Conservation (phyloP, 1,139 yeast species). For the Diutina siamensis region DNA sequence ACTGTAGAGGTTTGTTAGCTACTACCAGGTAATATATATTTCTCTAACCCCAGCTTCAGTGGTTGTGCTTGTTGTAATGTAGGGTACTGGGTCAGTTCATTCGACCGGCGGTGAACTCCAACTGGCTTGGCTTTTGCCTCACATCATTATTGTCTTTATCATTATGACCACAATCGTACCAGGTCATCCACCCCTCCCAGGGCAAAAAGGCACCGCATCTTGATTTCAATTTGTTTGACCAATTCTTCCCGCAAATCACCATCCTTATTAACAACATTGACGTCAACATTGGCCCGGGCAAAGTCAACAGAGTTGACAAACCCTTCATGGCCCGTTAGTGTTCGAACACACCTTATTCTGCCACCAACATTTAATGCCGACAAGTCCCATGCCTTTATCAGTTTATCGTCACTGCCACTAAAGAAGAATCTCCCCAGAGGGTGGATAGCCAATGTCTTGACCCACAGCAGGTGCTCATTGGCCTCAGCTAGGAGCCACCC, state of each 20-base stretch:
- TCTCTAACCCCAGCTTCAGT: too few relatives aligned
- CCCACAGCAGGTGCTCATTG: slow-evolving; percentile 83
- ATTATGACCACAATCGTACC: not conserved
- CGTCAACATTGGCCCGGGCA: slow-evolving; percentile 31
- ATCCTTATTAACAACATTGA: slow-evolving; percentile 10
- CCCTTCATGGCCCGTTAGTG: slow-evolving; percentile 58
- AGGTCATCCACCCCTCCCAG: not conserved
- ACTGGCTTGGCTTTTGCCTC: too few relatives aligned
- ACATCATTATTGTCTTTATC: not conserved
- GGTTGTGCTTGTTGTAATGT: too few relatives aligned
- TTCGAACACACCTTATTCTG: slow-evolving; percentile 35
- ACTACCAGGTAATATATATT: too few relatives aligned
- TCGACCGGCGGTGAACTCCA: too few relatives aligned
- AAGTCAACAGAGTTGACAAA: slow-evolving; percentile 58
- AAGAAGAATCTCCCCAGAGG: slow-evolving; percentile 65
- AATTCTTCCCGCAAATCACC: slow-evolving; percentile 6
- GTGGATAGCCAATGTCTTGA: slow-evolving; percentile 56
- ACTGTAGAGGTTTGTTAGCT: too few relatives aligned
- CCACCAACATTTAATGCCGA: slow-evolving; percentile 29
- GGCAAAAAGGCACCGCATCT: not conserved
- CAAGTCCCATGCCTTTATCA: slow-evolving; percentile 74
- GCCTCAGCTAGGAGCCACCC: slow-evolving; percentile 47
- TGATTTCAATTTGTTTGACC: not conserved
- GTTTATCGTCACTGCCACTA: slow-evolving; percentile 72
- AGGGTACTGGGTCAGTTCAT: too few relatives aligned